A percentile compares a stretch with the other conserved stretches of the same genome.
phyloP scores from a whole-genome alignment of 305 asterid genomes.

The Rubia peregrina region DNA sequence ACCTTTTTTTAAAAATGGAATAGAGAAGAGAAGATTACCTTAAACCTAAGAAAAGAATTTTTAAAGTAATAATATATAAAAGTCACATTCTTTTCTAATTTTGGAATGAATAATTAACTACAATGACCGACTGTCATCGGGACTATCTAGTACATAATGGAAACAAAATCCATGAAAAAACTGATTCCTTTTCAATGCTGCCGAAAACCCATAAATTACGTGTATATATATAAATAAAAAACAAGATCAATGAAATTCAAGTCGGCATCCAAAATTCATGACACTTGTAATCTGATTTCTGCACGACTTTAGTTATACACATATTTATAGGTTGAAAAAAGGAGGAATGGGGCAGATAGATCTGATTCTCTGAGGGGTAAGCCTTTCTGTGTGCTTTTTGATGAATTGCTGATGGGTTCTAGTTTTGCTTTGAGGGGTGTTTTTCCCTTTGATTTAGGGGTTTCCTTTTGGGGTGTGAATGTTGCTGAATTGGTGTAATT shows the following conservation, averaged over 20 bases:
- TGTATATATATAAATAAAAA: background rate
- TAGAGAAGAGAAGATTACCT: too few relatives aligned
- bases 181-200: background rate
- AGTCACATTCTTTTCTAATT: background rate
- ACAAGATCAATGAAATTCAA: background rate
- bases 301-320: background rate
- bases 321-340: background rate
- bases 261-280: background rate
- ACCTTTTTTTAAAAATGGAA: too few relatives aligned
- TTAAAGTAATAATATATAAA: background rate
- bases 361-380: slow-evolving; percentile 8
- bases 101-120: background rate
- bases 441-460: background rate
- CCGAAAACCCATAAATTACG: background rate
- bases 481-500: background rate
- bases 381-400: background rate
- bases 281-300: background rate
- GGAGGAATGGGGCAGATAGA: slow-evolving; percentile 9
- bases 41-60: background rate
- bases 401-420: background rate
- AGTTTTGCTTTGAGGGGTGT: background rate
- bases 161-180: background rate
- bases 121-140: background rate
- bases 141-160: background rate
- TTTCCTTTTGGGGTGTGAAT: too few relatives aligned